Conservation (phyloP, 345 rosid genomes). For the Linum trigynum region DNA sequence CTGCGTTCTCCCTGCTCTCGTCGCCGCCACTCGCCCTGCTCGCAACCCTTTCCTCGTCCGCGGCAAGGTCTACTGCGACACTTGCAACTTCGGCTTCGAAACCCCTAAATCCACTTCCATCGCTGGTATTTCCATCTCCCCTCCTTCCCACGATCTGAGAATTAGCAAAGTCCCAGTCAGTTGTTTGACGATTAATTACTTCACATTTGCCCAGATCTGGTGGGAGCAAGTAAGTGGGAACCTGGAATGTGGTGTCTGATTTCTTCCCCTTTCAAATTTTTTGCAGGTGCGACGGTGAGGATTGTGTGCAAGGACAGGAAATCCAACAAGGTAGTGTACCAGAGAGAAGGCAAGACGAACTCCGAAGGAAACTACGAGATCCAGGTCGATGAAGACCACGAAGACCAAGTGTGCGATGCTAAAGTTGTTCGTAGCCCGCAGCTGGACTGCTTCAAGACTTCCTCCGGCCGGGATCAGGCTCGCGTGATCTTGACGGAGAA, state of each 20-base stretch:
- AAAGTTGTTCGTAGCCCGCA: slow-evolving; percentile 51
- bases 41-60: slow-evolving; percentile 35
- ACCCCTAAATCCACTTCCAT: slow-evolving; percentile 55
- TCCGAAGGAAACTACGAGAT: slow-evolving; percentile 53
- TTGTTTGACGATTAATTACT: background rate
- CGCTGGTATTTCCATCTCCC: slow-evolving; percentile 63
- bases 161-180: background rate
- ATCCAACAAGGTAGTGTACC: slow-evolving; percentile 37
- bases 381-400: slow-evolving; percentile 58
- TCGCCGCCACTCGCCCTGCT: slow-evolving; percentile 7
- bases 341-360: slow-evolving; percentile 49
- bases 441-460: slow-evolving; percentile 30
- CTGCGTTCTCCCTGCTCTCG: background rate
- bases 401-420: slow-evolving; percentile 62
- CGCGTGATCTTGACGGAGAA: slow-evolving; percentile 21
- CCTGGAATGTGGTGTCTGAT: background rate
- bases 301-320: slow-evolving; percentile 60
- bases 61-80: slow-evolving; percentile 73
- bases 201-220: background rate
- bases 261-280: background rate
- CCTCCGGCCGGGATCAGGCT: slow-evolving; percentile 51
- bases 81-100: slow-evolving; percentile 80
- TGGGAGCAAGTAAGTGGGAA: background rate
- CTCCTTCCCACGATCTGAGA: background rate
- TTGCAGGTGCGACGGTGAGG: slow-evolving; percentile 61